Evolutionary conservation across 352 stramenopile species (phyloP).

Genomic region (Hyaloperonospora arabidopsidis): DNA sequence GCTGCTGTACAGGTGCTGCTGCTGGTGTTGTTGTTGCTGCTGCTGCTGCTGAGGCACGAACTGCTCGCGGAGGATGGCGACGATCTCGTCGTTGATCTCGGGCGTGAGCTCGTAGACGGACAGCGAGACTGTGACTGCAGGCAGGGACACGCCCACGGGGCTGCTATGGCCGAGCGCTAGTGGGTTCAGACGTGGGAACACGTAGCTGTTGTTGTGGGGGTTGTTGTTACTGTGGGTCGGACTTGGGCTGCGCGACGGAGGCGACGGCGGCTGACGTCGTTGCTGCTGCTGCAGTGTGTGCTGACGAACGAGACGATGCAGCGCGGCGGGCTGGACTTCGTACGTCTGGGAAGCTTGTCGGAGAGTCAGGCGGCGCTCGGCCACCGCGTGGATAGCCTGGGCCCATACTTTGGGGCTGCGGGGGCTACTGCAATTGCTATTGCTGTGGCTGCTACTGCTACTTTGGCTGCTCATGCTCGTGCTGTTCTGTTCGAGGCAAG

Average conservation of each 20-base stretch:
- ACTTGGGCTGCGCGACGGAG: slow-evolving; percentile 1
- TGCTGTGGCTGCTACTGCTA: slow-evolving; percentile 16
- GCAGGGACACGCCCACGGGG: slow-evolving; percentile 5
- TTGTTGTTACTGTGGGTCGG: slow-evolving; percentile 4
- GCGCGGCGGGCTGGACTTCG: slow-evolving; percentile 55
- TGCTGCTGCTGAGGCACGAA: slow-evolving; percentile 36
- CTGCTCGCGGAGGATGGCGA: slow-evolving; percentile 45
- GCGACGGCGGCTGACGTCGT: slow-evolving; percentile 1
- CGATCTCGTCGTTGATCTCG: slow-evolving; percentile 43
- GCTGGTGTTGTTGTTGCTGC: slow-evolving; percentile 26
- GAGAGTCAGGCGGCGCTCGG: slow-evolving; percentile 53
- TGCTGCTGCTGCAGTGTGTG: too few species aligned
- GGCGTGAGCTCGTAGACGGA: slow-evolving; percentile 31
- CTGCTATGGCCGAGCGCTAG: slow-evolving; percentile 17
- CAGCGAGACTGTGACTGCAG: slow-evolving; percentile 1
- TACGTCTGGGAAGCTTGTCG: slow-evolving; percentile 51
- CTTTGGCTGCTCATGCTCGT: not conserved
- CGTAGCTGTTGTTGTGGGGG: slow-evolving; percentile 13
- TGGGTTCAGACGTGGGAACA: slow-evolving; percentile 26
- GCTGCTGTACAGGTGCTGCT: slow-evolving; percentile 18
- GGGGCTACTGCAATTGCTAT: slow-evolving; percentile 16
- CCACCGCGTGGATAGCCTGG: slow-evolving; percentile 57
- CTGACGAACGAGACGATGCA: slow-evolving; percentile 51
- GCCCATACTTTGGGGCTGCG: slow-evolving; percentile 48
- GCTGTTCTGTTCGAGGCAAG: slow-evolving; percentile 3